Conservation (phyloP, 2,329 filamentous ascomycete genomes). For the Cephalotrichum gorgonifer region DNA sequence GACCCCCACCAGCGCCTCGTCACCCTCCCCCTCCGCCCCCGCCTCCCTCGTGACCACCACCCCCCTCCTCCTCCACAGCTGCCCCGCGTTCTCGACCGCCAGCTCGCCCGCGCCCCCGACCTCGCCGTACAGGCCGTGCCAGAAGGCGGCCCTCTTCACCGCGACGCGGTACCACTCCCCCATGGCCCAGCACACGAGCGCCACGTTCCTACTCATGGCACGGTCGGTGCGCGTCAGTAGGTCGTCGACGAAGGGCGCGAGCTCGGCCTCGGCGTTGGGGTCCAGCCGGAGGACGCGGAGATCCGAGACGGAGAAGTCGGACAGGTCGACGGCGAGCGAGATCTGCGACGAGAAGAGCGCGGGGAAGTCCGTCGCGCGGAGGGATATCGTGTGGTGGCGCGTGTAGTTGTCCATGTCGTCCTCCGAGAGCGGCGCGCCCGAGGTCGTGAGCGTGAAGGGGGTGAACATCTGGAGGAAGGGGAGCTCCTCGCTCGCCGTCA, state of each 20-base stretch:
- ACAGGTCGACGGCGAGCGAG: slow-evolving; percentile 47
- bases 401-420: slow-evolving; percentile 20
- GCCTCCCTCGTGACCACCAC: slow-evolving; percentile 9
- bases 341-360: slow-evolving; percentile 40
- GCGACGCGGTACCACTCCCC: slow-evolving; percentile 56
- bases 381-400: slow-evolving; percentile 46
- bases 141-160: slow-evolving; percentile 49
- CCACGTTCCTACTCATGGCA: slow-evolving; percentile 45
- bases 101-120: slow-evolving; percentile 26
- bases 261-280: slow-evolving; percentile 45
- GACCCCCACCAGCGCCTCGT: slow-evolving; percentile 9
- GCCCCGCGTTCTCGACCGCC: slow-evolving; percentile 16
- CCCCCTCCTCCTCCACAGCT: slow-evolving; percentile 13
- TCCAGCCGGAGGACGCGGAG: slow-evolving; percentile 47
- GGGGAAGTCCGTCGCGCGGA: slow-evolving; percentile 27
- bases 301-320: slow-evolving; percentile 35
- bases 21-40: slow-evolving; percentile 17
- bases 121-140: slow-evolving; percentile 41
- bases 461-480: slow-evolving; percentile 64
- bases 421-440: slow-evolving; percentile 29
- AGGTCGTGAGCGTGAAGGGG: slow-evolving; percentile 51
- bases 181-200: slow-evolving; percentile 56
- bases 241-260: slow-evolving; percentile 40
- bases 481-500: slow-evolving; percentile 54
- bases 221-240: slow-evolving; percentile 22